A percentile compares a stretch with the other conserved stretches of the same genome.
Conservation (phyloP, 2,329 filamentous ascomycete species). For the Trichoderma koningiopsis region DNA sequence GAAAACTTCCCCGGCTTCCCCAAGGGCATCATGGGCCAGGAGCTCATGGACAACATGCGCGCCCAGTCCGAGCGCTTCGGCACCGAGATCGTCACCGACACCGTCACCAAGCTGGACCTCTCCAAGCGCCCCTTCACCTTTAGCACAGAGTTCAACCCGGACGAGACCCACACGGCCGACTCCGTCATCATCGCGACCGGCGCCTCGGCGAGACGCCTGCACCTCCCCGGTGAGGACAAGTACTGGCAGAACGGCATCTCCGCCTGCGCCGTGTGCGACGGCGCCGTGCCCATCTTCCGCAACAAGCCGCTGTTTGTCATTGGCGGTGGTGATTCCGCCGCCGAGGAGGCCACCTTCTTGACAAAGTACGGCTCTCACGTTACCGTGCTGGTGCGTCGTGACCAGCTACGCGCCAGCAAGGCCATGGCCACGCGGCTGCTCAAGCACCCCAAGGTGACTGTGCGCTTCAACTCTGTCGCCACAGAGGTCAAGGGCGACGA, state of each 20-base stretch:
- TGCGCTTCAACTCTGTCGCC: slow-evolving; percentile 81
- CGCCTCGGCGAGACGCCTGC: slow-evolving; percentile 82
- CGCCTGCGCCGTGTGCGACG: slow-evolving; percentile 96
- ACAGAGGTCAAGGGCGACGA: slow-evolving; percentile 83
- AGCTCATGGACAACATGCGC: slow-evolving; percentile 96
- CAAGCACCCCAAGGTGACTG: slow-evolving; percentile 84
- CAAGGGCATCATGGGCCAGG: slow-evolving; percentile 79
- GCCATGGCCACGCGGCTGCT: slow-evolving; percentile 89
- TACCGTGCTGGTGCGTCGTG: slow-evolving; percentile 86
- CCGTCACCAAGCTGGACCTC: slow-evolving; percentile 85
- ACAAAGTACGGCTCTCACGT: slow-evolving; percentile 97
- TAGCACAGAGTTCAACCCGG: slow-evolving; percentile 86
- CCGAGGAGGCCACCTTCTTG: slow-evolving; percentile 95
- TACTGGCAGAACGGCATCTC: slow-evolving; percentile 98
- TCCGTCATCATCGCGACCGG: slow-evolving; percentile 93
- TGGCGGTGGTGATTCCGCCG: slow-evolving; percentile 93
- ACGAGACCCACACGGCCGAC: slow-evolving; percentile 84
- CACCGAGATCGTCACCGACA: slow-evolving; percentile 91
- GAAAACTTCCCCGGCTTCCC: slow-evolving; percentile 98
- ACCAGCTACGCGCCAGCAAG: slow-evolving; percentile 82
- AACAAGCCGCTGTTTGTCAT: slow-evolving; percentile 96
- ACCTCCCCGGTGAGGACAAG: slow-evolving; percentile 84
- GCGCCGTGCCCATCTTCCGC: slow-evolving; percentile 94
- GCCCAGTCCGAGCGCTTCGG: slow-evolving; percentile 89
- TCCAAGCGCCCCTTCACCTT: slow-evolving; percentile 85